These are phyloP conservation scores for Rhytidiadelphus loreus DNA, from an alignment of 225 moss, liverwort and hornwort species.

Conservation along the genomic window DNA sequence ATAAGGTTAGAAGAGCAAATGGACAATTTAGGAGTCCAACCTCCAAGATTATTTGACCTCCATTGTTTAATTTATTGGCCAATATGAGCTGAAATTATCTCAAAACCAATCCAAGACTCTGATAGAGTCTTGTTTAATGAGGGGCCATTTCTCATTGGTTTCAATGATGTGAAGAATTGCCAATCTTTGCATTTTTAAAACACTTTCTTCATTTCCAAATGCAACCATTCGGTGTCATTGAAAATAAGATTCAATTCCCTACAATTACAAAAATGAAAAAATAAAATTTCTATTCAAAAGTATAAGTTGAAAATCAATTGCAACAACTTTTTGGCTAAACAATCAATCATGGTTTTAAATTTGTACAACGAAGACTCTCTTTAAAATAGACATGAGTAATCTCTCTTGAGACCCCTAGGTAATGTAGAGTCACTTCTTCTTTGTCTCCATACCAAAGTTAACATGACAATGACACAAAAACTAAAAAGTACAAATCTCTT, in stretches of 20 bases:
- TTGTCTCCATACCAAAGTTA: background rate
- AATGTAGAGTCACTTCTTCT: background rate
- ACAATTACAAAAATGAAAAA: background rate
- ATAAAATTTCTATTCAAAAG: background rate
- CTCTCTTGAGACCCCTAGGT: background rate
- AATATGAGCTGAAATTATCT: background rate
- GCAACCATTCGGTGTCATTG: background rate
- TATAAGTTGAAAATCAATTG: background rate
- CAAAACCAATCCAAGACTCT: rapidly evolving
- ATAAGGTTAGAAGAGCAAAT: background rate
- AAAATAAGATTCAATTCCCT: background rate
- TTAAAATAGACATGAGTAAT: background rate
- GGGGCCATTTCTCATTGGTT: background rate
- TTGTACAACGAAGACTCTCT: background rate
- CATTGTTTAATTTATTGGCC: background rate
- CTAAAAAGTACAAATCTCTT: no score
- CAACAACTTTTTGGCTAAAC: background rate
- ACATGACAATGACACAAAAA: background rate
- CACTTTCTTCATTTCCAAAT: background rate
- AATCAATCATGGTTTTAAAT: background rate
- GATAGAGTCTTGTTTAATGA: background rate
- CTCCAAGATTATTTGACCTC: background rate
- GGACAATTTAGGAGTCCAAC: background rate
- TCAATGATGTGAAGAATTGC: background rate
- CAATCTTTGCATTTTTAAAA: background rate